Evolutionary conservation across 208 protist genomes (phyloP).

Genomic region (Wallacemonas sp.): DNA sequence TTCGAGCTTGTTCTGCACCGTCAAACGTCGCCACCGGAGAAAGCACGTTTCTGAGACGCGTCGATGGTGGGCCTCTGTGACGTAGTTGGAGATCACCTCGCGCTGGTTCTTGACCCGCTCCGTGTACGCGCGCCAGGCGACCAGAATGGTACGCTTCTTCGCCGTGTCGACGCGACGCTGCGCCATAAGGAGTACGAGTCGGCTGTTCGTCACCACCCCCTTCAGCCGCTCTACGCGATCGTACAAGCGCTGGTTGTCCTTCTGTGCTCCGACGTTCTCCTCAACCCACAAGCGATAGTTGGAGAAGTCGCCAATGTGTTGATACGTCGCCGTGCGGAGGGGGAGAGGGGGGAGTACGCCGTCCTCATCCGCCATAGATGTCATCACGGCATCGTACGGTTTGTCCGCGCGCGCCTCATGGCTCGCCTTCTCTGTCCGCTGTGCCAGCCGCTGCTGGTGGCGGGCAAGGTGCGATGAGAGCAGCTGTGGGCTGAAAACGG

Average conservation of each 20-base stretch:
- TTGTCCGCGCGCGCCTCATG: not conserved
- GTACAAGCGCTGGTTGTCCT: constrained; percentile 33
- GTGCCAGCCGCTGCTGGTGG: not conserved
- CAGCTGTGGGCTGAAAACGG: constrained; percentile 59
- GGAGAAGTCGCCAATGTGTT: constrained; percentile 41
- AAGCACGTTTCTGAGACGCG: constrained; percentile 57
- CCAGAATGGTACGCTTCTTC: constrained; percentile 31
- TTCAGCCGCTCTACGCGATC: constrained; percentile 41
- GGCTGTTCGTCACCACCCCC: constrained; percentile 41
- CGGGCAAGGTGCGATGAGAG: constrained; percentile 17
- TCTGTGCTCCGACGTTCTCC: constrained; percentile 37
- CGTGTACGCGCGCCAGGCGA: constrained; percentile 50
- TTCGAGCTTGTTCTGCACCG: constrained; percentile 35
- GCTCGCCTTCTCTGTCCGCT: not conserved
- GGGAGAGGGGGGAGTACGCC: constrained; percentile 17
- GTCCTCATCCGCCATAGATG: not conserved
- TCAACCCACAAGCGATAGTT: constrained; percentile 63
- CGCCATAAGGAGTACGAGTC: constrained; percentile 49
- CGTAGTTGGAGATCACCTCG: constrained; percentile 30
- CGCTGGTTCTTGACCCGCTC: constrained; percentile 28
- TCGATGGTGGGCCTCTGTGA: constrained; percentile 30
- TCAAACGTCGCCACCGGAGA: constrained; percentile 70
- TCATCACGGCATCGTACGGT: not conserved
- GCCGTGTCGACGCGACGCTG: constrained; percentile 39
- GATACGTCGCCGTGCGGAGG: constrained; percentile 35